Evolutionary conservation across 305 asterid species (phyloP).

Genomic region (Fraxinus paxiana): DNA sequence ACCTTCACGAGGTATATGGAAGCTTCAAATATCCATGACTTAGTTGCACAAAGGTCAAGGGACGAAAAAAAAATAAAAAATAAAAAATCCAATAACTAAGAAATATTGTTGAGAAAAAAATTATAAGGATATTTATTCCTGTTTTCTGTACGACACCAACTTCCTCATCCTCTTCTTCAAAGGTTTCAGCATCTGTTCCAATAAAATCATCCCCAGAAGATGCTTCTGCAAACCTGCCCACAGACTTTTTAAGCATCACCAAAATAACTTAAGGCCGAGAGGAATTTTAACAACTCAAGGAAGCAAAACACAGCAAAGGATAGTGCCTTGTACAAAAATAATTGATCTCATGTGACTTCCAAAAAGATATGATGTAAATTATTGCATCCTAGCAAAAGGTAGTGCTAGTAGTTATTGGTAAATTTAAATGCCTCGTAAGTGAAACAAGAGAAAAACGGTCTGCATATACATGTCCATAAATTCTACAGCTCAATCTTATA

Average conservation of each 20-base stretch:
- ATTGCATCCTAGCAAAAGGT: conserved; percentile 3
- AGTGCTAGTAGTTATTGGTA: neutral
- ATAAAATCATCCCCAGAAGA: conserved; percentile 59
- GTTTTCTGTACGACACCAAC: conserved; percentile 25
- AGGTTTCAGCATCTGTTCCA: conserved; percentile 37
- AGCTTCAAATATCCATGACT: neutral
- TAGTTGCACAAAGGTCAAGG: neutral
- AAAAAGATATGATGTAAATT: neutral
- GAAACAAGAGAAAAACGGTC: neutral
- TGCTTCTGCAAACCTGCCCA: conserved; percentile 59
- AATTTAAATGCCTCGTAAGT: neutral
- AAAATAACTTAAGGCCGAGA: conserved; percentile 1
- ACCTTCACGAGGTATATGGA: conserved; percentile 7
- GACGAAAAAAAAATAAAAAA: neutral
- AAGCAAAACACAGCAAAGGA: neutral
- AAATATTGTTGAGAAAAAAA: conserved; percentile 10
- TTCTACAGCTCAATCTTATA: neutral
- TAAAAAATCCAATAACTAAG: conserved; percentile 14
- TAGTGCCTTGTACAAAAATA: neutral
- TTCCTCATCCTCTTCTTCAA: conserved; percentile 46
- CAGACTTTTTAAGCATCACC: conserved; percentile 13
- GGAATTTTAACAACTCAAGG: neutral
- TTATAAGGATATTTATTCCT: conserved; percentile 38
- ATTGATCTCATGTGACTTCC: conserved; percentile 3
- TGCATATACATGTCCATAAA: neutral